A percentile compares a stretch with the other conserved stretches of the same genome.
These are phyloP conservation scores for Graphilbum fragrans DNA, from an alignment of 2,329 filamentous ascomycete genomes.

Conservation along the genomic window DNA sequence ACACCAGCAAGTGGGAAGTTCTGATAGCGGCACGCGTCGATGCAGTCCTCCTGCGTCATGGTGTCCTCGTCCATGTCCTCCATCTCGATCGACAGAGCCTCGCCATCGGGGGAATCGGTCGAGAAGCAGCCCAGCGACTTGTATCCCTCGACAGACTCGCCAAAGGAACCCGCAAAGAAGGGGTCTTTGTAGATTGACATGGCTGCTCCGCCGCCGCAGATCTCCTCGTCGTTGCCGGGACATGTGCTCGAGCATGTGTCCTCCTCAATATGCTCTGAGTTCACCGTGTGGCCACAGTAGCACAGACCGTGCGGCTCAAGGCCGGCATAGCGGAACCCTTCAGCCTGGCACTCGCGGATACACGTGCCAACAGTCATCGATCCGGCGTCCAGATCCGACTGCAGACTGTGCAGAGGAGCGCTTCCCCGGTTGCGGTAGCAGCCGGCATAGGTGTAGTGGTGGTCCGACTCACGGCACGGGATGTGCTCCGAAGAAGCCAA, in stretches of 20 bases:
- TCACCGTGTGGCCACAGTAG: constrained; percentile 38
- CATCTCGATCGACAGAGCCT: constrained; percentile 32
- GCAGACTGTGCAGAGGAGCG: constrained; percentile 17
- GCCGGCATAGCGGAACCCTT: constrained; percentile 37
- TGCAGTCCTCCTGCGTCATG: constrained; percentile 30
- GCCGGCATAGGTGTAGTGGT: constrained; percentile 16
- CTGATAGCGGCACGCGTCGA: constrained; percentile 26
- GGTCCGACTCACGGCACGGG: too few relatives aligned
- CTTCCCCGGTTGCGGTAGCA: constrained; percentile 16
- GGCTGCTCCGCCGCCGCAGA: constrained; percentile 32
- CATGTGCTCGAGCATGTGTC: constrained; percentile 46
- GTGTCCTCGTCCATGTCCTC: constrained; percentile 19
- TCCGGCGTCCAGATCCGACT: constrained; percentile 22
- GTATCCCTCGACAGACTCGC: constrained; percentile 39
- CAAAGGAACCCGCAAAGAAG: constrained; percentile 30
- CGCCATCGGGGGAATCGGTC: constrained; percentile 27
- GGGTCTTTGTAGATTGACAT: constrained; percentile 38
- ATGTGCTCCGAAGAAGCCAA: not conserved
- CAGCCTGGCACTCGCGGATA: constrained; percentile 34
- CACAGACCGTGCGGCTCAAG: constrained; percentile 39
- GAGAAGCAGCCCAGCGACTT: constrained; percentile 50
- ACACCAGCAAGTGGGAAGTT: constrained; percentile 36
- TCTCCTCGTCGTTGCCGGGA: constrained; percentile 29
- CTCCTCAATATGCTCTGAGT: constrained; percentile 37
- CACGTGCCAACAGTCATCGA: constrained; percentile 37